Conservation (phyloP, 2,329 filamentous ascomycete genomes). For the Penicillium sp. region DNA sequence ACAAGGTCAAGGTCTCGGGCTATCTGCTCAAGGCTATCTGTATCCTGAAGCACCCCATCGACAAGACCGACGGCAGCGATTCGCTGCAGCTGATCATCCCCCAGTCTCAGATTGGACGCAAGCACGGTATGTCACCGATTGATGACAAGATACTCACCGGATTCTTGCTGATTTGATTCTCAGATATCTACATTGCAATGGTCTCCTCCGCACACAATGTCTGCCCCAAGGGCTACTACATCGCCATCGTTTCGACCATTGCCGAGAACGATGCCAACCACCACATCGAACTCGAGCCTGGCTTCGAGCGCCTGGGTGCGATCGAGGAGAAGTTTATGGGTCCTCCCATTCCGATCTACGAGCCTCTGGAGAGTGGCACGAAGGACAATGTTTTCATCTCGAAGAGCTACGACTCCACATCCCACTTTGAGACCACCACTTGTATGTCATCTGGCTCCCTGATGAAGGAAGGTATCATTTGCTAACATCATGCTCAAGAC, state of each 20-base stretch:
- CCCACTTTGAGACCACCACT: slow-evolving; percentile 91
- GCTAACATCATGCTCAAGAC: slow-evolving; percentile 55
- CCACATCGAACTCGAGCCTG: slow-evolving; percentile 90
- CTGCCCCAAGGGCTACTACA: slow-evolving; percentile 98
- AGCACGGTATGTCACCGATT: slow-evolving; percentile 70
- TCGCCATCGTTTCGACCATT: slow-evolving; percentile 97
- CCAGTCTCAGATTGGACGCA: slow-evolving; percentile 93
- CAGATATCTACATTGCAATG: slow-evolving; percentile 95
- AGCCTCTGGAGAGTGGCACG: slow-evolving; percentile 78
- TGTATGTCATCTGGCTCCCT: slow-evolving; percentile 44
- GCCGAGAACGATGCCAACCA: slow-evolving; percentile 90
- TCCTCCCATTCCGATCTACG: slow-evolving; percentile 88
- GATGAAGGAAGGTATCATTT: background rate
- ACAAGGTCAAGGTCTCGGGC: slow-evolving; percentile 82
- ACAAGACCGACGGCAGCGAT: slow-evolving; percentile 85
- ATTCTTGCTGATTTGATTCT: slow-evolving; percentile 19
- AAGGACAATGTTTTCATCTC: slow-evolving; percentile 95
- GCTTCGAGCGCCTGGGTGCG: slow-evolving; percentile 85
- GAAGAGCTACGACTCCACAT: slow-evolving; percentile 97
- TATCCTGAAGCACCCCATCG: slow-evolving; percentile 91
- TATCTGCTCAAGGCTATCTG: slow-evolving; percentile 96
- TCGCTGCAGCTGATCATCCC: slow-evolving; percentile 96
- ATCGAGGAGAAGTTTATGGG: slow-evolving; percentile 99
- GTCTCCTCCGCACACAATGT: slow-evolving; percentile 97
- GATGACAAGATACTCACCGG: background rate